Evolutionary conservation across 2,329 filamentous ascomycete species (phyloP), one percentile per base, ranked within the genome.

Genomic region (Colletotrichum sp.): DNA sequence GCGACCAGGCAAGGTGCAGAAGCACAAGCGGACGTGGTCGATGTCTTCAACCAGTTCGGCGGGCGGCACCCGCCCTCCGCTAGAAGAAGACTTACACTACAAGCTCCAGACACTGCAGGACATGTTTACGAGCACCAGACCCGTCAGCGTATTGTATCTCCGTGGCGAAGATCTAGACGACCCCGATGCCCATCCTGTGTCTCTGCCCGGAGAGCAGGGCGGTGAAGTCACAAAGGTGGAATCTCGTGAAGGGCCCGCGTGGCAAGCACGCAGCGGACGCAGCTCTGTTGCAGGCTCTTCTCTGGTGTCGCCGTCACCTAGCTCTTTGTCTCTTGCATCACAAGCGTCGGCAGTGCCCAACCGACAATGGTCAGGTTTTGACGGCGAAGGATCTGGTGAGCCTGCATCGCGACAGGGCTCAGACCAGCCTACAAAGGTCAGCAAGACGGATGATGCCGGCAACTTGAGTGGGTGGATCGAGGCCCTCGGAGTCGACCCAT

Each of bases 1-100:
- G 83, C 89, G 95, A 72, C 93, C 94, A 4, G 94, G 94, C n/a
- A 98, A 98, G 83, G 91, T 95, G 1, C 91, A 92, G 28, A 98
- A 98, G 84, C 96, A 98, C 85, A 98, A 98, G 85, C 90, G 96
- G 75, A 98, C 96, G 0, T 98, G 96, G 96, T 98, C 96, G 12
- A 95, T 98, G 90, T 96, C 95, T 28, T 98, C 96, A 7, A 87
- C 91, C 36, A 93, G 92, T 81, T 94, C 93, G 4, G 89, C 89
- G 4, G 89, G 89, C 9, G 83, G 84, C 1, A 80, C 82, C 21
- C 86, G 91, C 26, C 81, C 87, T n/a, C 87, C 91, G 0, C 85
- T 92, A 30, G 93, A 94, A 82, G 95, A 97, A 80, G 95, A 97
- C 81, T 84, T 96, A 28, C 94, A 96, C 80, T 91, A 91, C 83